Percentiles rank a stretch among this genome's conserved stretches.
These are phyloP conservation scores for Metrosideros polymorpha DNA, from an alignment of 441 rosid species.

Conservation along the genomic window DNA sequence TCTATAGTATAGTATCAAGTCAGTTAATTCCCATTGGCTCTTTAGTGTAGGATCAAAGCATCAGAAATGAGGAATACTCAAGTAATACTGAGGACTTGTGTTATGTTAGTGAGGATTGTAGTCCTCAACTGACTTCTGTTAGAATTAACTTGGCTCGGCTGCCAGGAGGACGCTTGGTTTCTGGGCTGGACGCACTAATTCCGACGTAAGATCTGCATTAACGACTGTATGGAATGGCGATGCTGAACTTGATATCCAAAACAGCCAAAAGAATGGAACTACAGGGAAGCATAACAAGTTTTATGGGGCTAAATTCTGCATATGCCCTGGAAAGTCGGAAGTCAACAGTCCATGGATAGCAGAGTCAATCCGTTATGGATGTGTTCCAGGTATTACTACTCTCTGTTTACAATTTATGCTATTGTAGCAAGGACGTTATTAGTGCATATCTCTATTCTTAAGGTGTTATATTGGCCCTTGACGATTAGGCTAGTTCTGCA, in stretches of 20 bases:
- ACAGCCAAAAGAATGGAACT: not conserved
- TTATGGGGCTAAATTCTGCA: not conserved
- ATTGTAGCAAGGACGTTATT: not conserved
- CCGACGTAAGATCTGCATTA: not conserved
- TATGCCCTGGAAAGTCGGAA: not conserved
- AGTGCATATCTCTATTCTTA: not conserved
- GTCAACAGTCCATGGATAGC: constrained; percentile 1
- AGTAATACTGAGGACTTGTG: not conserved
- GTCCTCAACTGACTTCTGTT: not conserved
- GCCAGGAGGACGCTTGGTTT: not conserved
- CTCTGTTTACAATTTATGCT: not conserved
- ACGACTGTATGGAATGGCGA: not conserved
- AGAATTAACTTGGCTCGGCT: not conserved
- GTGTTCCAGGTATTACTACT: not conserved
- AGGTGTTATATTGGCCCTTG: not conserved
- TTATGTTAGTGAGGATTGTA: not conserved
- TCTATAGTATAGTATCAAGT: not conserved
- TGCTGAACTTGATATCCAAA: not conserved
- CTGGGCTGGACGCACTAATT: not conserved
- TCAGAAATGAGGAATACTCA: not conserved
- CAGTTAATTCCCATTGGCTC: not conserved
- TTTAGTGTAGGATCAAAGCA: not conserved
- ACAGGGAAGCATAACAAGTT: not conserved
- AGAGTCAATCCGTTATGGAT: constrained; percentile 1
- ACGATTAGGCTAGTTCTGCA: not conserved